These are phyloP conservation scores for Marasmius tenuissimus DNA, from an alignment of 1,284 basidiomycete species.

Conservation along the genomic window DNA sequence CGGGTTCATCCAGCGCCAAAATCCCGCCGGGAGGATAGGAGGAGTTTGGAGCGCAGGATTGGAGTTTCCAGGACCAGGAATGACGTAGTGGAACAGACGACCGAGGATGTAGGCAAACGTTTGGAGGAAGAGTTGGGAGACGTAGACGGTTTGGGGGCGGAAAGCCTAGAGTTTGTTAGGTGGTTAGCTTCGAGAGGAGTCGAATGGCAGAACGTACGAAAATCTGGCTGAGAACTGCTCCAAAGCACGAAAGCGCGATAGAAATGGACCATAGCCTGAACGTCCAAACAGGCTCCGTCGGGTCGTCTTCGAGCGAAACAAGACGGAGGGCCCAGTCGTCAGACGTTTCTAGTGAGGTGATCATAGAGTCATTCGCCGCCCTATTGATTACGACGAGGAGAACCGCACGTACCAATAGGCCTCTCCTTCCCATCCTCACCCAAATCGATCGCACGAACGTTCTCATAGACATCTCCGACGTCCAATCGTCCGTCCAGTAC, in stretches of 20 bases:
- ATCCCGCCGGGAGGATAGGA: constrained; percentile 26
- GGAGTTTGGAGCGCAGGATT: constrained; percentile 24
- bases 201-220: constrained; percentile 31
- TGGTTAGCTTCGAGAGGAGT: background rate
- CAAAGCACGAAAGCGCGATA: constrained; percentile 42
- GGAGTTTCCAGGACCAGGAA: constrained; percentile 34
- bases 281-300: constrained; percentile 38
- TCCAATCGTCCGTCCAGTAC: background rate
- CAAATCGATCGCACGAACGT: constrained; percentile 30
- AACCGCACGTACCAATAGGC: constrained; percentile 26
- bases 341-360: constrained; percentile 2
- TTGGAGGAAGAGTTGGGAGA: constrained; percentile 49
- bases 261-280: constrained; percentile 49
- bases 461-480: constrained; percentile 27
- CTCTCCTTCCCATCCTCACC: constrained; percentile 32
- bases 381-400: background rate
- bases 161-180: constrained; percentile 17
- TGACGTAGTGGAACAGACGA: constrained; percentile 30
- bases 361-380: background rate
- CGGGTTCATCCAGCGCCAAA: constrained; percentile 36
- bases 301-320: constrained; percentile 37
- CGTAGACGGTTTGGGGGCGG: constrained; percentile 42
- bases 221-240: constrained; percentile 44
- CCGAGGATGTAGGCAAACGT: constrained; percentile 32
- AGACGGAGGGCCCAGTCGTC: constrained; percentile 14